Percentiles rank a stretch among this genome's conserved stretches.
phyloP scores from a whole-genome alignment of 148 eudicot species.

The Chenopodium formosanum region DNA sequence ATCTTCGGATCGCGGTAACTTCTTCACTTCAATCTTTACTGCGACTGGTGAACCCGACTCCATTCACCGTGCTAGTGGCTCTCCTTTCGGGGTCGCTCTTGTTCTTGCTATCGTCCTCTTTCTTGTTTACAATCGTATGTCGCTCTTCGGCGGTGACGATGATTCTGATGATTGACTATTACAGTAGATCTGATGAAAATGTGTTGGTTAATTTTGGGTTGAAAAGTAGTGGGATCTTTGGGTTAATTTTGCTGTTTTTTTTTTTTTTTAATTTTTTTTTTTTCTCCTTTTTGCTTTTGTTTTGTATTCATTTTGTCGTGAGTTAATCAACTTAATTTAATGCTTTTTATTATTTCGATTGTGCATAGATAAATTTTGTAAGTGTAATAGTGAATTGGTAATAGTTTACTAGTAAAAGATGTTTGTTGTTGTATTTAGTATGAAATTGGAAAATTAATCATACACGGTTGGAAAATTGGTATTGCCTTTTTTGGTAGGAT shows the following conservation, averaged over 20 bases:
- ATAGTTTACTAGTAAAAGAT: not conserved
- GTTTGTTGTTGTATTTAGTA: not conserved
- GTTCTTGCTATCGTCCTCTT: slow-evolving; percentile 51
- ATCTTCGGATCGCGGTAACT: slow-evolving; percentile 58
- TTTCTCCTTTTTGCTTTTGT: too few relatives aligned
- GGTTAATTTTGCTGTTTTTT: not conserved
- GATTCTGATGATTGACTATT: slow-evolving; percentile 50
- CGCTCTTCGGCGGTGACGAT: slow-evolving; percentile 85
- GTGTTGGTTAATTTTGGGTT: not conserved
- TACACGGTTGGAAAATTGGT: too few relatives aligned
- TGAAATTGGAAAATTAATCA: too few relatives aligned
- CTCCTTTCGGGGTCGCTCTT: slow-evolving; percentile 77
- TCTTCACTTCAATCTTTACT: slow-evolving; percentile 49
- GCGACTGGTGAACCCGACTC: slow-evolving; percentile 71
- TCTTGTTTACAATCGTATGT: slow-evolving; percentile 59
- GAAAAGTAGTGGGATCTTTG: not conserved
- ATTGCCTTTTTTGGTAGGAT: too few relatives aligned
- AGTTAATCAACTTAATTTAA: too few relatives aligned
- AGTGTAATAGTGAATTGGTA: not conserved
- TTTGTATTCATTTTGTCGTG: not conserved
- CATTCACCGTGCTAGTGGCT: slow-evolving; percentile 77
- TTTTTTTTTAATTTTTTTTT: too few relatives aligned
- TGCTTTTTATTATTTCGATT: not conserved
- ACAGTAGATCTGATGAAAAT: not conserved
- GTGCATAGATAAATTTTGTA: not conserved